Percentiles rank a stretch among this genome's conserved stretches.
These are phyloP conservation scores for Lactarius psammicola DNA, from an alignment of 768 basidiomycete genomes.

Conservation along the genomic window DNA sequence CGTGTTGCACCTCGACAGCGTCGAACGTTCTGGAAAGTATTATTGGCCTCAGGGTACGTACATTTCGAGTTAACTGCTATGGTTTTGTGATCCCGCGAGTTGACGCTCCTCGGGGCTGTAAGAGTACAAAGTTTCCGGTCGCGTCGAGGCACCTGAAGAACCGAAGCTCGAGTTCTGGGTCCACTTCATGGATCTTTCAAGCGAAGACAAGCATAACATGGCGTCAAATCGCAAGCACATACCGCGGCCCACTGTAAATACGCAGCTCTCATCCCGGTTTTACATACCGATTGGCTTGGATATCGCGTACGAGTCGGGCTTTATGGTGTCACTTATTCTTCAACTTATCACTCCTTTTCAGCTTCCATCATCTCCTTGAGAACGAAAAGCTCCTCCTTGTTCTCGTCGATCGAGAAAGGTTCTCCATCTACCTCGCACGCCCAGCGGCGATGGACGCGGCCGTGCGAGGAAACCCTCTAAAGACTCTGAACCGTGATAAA, in stretches of 20 bases:
- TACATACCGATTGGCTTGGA: neutral
- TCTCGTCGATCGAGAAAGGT: neutral
- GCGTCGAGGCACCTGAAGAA: neutral
- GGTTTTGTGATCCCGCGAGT: neutral
- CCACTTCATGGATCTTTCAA: neutral
- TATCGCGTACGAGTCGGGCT: constrained; percentile 5
- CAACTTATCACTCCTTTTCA: neutral
- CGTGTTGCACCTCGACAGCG: neutral
- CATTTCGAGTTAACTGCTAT: neutral
- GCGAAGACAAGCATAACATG: constrained; percentile 13
- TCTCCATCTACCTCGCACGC: constrained; percentile 2
- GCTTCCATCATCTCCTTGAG: constrained; percentile 11
- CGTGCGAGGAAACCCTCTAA: neutral
- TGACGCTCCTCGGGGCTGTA: neutral
- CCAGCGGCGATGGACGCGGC: neutral
- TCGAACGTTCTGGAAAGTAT: neutral
- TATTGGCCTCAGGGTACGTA: neutral
- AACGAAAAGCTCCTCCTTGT: constrained; percentile 11
- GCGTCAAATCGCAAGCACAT: constrained; percentile 6
- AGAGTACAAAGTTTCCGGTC: neutral
- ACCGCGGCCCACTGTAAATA: constrained; percentile 12
- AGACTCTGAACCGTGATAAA: constrained; percentile 43
- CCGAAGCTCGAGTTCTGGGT: constrained; percentile 4
- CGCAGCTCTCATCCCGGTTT: constrained; percentile 8
- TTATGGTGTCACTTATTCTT: neutral